Evolutionary conservation across 495 filamentous ascomycete genomes (phyloP), one percentile per base, ranked within the genome.

Genomic region (Bacidia gigantensis): DNA sequence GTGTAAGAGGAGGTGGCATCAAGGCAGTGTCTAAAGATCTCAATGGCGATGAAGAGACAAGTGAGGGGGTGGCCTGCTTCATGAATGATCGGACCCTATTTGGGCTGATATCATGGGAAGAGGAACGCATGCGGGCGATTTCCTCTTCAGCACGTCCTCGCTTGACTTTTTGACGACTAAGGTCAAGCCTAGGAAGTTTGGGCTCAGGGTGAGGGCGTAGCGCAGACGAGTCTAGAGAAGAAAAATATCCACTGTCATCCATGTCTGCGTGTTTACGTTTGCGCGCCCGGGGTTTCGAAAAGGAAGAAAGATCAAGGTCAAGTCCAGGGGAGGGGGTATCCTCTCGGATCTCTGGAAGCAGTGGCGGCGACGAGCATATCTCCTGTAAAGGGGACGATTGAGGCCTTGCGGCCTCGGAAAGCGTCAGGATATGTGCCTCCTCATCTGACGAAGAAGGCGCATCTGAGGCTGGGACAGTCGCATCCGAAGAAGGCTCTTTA

Each of bases 161-260:
- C 68, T 89, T 94, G 50, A 89, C 79, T 46, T 80, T 79, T 26
- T 81, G 84, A 14, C 82, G 82, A 42, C 87, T 85, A 26, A 82
- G 73, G 57, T 81, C 78, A 22, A 75, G 58, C 55, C 87, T 87
- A 1, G 86, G 87, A 9, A 81, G 83, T 51, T 83, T 67, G 2
- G 86, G 73, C 52, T 78, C 69, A 5, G 69, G 71, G 49, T 79
- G 78, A 24, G 83, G 80, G 26, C 89, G 77, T 58, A 86, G 73
- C n/a, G 74, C 87, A 0, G 92, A 96, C 1, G 92, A 97, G 42
- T 96, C 92, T n/a, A 98, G 69, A 0, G 90, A 96, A 1, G 92
- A 98, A 60, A 94, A 95, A 64, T 96, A 98, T 11, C 92, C 92
- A 64, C 89, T 95, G 60, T 98, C 92, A 58, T 94, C 88, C 69